phyloP scores from a whole-genome alignment of 2,329 filamentous ascomycete species.

The Rhinocladiella similis region DNA sequence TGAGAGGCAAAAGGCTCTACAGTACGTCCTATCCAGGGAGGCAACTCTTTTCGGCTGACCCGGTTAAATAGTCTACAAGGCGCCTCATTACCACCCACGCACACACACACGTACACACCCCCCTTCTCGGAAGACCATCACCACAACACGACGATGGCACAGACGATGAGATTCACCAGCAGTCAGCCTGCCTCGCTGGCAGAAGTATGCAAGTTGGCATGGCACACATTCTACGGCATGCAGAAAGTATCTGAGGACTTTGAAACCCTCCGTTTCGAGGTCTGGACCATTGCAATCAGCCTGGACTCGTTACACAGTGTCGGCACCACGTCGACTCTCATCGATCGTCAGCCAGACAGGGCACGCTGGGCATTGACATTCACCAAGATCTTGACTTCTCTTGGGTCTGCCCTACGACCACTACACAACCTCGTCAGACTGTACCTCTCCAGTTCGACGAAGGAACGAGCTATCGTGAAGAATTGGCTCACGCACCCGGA shows the following conservation, averaged over 20 bases:
- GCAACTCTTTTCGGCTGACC: neutral
- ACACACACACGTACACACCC: neutral
- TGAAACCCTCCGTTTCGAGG: conserved; percentile 26
- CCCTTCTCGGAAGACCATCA: neutral
- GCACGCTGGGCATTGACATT: conserved; percentile 24
- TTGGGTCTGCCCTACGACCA: conserved; percentile 20
- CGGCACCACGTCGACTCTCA: conserved; percentile 22
- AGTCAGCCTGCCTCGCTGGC: conserved; percentile 16
- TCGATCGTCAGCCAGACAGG: conserved; percentile 23
- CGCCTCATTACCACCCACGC: neutral
- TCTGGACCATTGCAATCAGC: conserved; percentile 26
- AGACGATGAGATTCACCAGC: conserved; percentile 15
- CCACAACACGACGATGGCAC: conserved; percentile 11
- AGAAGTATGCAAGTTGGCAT: conserved; percentile 24
- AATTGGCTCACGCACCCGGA: conserved; percentile 22
- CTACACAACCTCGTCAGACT: conserved; percentile 21
- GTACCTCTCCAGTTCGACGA: conserved; percentile 17
- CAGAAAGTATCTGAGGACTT: conserved; percentile 27
- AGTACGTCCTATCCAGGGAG: neutral
- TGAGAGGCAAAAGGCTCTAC: neutral
- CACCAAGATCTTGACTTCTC: conserved; percentile 21
- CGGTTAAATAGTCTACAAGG: neutral
- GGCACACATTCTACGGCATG: conserved; percentile 27
- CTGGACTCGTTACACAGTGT: conserved; percentile 25
- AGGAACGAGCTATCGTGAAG: conserved; percentile 18